phyloP scores from a whole-genome alignment of 139 green algal species.

The Closterium sp. region DNA sequence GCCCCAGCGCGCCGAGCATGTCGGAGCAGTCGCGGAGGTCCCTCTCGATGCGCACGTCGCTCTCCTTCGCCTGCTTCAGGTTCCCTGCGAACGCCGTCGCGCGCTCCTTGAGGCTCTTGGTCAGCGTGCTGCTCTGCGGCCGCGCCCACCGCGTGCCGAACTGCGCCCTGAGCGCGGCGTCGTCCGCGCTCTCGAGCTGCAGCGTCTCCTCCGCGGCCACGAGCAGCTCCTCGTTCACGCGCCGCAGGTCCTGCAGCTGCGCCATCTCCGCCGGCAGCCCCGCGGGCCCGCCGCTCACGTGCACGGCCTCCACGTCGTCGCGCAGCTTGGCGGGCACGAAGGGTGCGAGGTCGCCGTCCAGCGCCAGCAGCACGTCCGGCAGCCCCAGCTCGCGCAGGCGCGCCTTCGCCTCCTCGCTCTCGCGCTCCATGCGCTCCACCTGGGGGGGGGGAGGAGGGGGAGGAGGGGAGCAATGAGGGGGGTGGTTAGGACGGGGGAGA shows the following conservation, averaged over 20 bases:
- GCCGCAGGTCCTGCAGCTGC: constrained; percentile 68
- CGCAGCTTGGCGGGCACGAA: constrained; percentile 72
- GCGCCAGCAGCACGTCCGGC: constrained; percentile 54
- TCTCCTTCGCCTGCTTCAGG: constrained; percentile 49
- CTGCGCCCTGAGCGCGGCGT: constrained; percentile 53
- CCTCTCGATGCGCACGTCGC: constrained; percentile 40
- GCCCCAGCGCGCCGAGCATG: constrained; percentile 24
- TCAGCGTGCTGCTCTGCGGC: constrained; percentile 29
- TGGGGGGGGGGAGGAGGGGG: not conserved
- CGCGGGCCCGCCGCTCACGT: not conserved
- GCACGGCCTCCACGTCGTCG: constrained; percentile 68
- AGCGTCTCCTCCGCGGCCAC: constrained; percentile 66
- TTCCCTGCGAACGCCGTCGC: constrained; percentile 31
- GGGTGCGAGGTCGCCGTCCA: constrained; percentile 25
- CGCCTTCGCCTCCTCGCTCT: constrained; percentile 79
- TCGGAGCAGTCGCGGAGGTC: constrained; percentile 34
- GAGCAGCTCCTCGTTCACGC: constrained; percentile 58
- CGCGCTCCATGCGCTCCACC: constrained; percentile 61
- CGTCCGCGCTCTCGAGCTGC: constrained; percentile 60
- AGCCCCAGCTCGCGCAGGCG: constrained; percentile 69
- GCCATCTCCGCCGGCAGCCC: constrained; percentile 54
- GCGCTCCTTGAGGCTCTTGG: constrained; percentile 45
- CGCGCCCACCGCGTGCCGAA: constrained; percentile 51
- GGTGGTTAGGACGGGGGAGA: no score
- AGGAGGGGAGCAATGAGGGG: not conserved